Evolutionary conservation across 768 basidiomycete species (phyloP), one percentile per base, ranked within the genome.

Genomic region (Auricularia sp.): DNA sequence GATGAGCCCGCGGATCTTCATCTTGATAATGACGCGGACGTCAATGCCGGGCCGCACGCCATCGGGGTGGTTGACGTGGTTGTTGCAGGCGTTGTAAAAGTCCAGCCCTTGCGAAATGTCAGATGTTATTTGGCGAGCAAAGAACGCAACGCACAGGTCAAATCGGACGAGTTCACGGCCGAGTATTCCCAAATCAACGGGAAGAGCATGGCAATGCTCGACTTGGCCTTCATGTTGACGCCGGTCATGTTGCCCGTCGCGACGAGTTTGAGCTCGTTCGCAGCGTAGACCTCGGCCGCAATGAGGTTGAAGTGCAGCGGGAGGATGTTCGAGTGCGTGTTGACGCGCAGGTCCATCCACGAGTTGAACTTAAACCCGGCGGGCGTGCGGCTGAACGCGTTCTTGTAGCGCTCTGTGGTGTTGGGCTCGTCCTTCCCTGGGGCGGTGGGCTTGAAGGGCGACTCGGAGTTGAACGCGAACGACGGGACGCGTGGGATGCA

Each of bases 361-460:
- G 87, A 91, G 3, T 89, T 83, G 80, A 98, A 98, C 42, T 88
- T 84, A 75, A 96, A 98, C 75, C 96, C 96, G 63, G 94, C 87
- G 0, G 93, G 93, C 1, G 79, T 74, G 65, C 90, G 84, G 42
- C 82, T 86, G 77, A 98, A 96, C 42, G 76, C 73, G 1, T 79
- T 80, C 1, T 66, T 51, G 65, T 54, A 16, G 61, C 61, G 47
- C 67, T 67, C 16, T 35, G 84, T 81, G 70, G 64, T 4, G 74
- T 73, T 34, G 68, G 65, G 44, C 18, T 59, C 58, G 36, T 47
- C 61, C 8, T 33, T 62, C 10, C 18, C 14, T 8, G 64, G 64
- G 18, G 39, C 36, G 56, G 90, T 76, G 5, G 82, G 80, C 21
- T 83, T 82, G 60, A 94, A 81, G 1, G 92, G 91, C 4, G 75